These are phyloP conservation scores for Fusarium falciforme DNA, from an alignment of 2,329 filamentous ascomycete genomes.

Conservation along the genomic window DNA sequence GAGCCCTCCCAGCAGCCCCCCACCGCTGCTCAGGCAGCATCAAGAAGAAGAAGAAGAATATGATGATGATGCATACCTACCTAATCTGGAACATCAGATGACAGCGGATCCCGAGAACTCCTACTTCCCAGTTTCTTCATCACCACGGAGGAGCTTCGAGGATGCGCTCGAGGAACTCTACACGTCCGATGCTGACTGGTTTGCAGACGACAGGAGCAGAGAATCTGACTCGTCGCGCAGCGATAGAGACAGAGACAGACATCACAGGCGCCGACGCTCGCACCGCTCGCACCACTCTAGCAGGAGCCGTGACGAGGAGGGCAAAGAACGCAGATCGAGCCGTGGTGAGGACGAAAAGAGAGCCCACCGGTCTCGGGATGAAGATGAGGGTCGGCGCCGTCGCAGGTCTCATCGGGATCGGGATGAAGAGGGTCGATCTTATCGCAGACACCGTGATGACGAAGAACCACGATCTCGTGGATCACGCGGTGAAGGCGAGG, in stretches of 20 bases:
- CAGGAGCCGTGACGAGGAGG: conserved; percentile 48
- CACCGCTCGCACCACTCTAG: conserved; percentile 50
- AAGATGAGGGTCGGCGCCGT: conserved; percentile 46
- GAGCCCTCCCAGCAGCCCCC: conserved; percentile 53
- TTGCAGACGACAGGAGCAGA: conserved; percentile 62
- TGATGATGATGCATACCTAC: conserved; percentile 20
- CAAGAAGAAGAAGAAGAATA: conserved; percentile 29
- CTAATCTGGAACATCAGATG: conserved; percentile 43
- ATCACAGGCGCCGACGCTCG: conserved; percentile 56
- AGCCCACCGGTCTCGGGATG: conserved; percentile 29
- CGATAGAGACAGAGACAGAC: conserved; percentile 54
- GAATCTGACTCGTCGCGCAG: conserved; percentile 50
- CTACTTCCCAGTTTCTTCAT: conserved; percentile 49
- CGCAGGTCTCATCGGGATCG: conserved; percentile 23
- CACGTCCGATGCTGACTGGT: conserved; percentile 66
- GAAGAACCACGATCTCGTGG: conserved; percentile 29
- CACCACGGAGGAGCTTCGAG: conserved; percentile 49
- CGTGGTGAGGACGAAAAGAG: conserved; percentile 41
- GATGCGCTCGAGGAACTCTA: conserved; percentile 55
- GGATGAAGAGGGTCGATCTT: conserved; percentile 36
- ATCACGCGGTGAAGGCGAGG: conserved; percentile 28
- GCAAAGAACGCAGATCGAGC: conserved; percentile 38
- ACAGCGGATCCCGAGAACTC: conserved; percentile 41
- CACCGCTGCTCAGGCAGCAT: conserved; percentile 36
- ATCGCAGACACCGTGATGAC: conserved; percentile 32